A percentile compares a stretch with the other conserved stretches of the same genome.
phyloP scores from a whole-genome alignment of 371 early-diverging fungal species.

The Haplosporangium sp. region DNA sequence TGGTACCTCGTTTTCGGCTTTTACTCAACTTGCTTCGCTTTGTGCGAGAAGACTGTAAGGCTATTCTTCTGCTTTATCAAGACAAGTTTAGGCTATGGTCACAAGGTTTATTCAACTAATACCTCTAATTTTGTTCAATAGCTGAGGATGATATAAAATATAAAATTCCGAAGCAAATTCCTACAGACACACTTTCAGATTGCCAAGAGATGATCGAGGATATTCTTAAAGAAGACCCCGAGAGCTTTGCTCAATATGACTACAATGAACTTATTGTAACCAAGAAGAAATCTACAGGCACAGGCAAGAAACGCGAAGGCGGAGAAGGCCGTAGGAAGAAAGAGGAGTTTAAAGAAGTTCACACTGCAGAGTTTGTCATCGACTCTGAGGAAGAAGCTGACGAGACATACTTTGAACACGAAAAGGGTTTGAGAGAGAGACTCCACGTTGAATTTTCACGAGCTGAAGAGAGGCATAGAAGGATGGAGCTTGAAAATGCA shows the following conservation, averaged over 20 bases:
- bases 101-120: neutral
- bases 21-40: conserved; percentile 38
- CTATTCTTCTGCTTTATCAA: neutral
- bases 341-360: conserved; percentile 6
- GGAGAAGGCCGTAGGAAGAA: neutral
- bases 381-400: conserved; percentile 51
- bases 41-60: conserved; percentile 21
- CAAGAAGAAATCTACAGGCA: conserved; percentile 1
- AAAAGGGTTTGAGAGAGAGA: conserved; percentile 20
- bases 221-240: conserved; percentile 4
- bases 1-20: conserved; percentile 43
- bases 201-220: conserved; percentile 34
- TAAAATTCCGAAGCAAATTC: conserved; percentile 34
- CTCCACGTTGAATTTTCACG: conserved; percentile 4
- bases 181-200: conserved; percentile 45
- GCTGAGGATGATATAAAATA: conserved; percentile 16
- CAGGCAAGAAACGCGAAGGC: conserved; percentile 9
- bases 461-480: conserved; percentile 25
- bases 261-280: neutral
- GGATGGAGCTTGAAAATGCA: conserved; percentile 17
- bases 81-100: neutral
- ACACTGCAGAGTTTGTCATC: conserved; percentile 44
- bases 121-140: neutral
- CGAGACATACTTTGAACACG: conserved; percentile 24
- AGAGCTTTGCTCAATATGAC: conserved; percentile 9